Conservation (phyloP, 164 flowering plant genomes). For the Sedum album region DNA sequence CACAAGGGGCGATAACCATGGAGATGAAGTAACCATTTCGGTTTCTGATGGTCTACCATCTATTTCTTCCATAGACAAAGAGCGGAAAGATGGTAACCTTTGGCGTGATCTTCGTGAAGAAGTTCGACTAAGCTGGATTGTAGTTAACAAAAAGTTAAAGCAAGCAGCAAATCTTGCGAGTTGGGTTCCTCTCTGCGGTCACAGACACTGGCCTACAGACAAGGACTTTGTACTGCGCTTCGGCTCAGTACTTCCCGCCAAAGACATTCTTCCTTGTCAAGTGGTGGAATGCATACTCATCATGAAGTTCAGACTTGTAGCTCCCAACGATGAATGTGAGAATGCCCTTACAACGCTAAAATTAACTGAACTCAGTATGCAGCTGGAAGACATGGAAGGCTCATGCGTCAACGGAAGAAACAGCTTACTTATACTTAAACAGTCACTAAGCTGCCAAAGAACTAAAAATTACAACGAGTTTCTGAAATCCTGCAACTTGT, state of each 20-base stretch:
- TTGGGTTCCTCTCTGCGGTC: conserved; percentile 86
- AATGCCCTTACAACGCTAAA: conserved; percentile 43
- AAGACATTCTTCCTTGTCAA: conserved; percentile 73
- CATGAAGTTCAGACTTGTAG: conserved; percentile 52
- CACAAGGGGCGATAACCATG: conserved; percentile 34
- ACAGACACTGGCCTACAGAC: conserved; percentile 93
- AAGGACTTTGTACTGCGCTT: conserved; percentile 72
- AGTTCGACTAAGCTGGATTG: conserved; percentile 77
- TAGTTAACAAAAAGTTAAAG: conserved; percentile 63
- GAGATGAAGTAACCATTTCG: conserved; percentile 45
- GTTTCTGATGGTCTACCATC: conserved; percentile 71
- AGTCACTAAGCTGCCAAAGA: conserved; percentile 64
- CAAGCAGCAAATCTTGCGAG: conserved; percentile 85
- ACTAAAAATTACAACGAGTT: conserved; percentile 80
- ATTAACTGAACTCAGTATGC: conserved; percentile 79
- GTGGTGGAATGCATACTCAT: conserved; percentile 72
- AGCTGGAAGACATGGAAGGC: conserved; percentile 87
- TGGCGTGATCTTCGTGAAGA: conserved; percentile 82
- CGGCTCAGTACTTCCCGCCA: conserved; percentile 87
- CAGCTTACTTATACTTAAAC: conserved; percentile 74
- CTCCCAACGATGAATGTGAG: conserved; percentile 23
- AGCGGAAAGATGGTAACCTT: conserved; percentile 89
- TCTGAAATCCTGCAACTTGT: conserved; percentile 62
- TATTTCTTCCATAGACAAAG: conserved; percentile 56
- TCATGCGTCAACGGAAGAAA: conserved; percentile 77